Evolutionary conservation across 768 basidiomycete species (phyloP), one percentile per base, ranked within the genome.

Genomic region (Trametes elegans): DNA sequence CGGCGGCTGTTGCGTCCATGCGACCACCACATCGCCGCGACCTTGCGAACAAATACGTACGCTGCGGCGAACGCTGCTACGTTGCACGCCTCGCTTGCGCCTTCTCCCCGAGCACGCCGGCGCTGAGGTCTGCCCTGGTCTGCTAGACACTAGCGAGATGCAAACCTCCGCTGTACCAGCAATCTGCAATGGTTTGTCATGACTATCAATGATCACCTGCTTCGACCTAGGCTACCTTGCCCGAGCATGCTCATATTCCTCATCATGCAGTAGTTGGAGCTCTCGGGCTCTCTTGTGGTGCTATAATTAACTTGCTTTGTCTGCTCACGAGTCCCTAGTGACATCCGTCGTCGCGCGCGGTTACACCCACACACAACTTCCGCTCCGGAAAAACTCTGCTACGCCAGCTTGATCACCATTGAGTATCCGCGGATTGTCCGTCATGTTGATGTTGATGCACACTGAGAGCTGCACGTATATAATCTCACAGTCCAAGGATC

Each of bases 341-440:
- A 39, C 13, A 14, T 10, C 34, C 14, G 16, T 24, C 14, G 50
- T 24, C 45, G 42, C 32, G 13, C 14, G 21, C 41, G 51, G n/a
- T n/a, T n/a, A n/a, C n/a, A n/a, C n/a, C n/a, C n/a, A n/a, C n/a
- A 46, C 18, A 28, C 16, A 32, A 35, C 18, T 40, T 29, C 7
- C 6, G 3, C n/a, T 32, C 31, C 57, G 52, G 52, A 54, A 34
- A 54, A 59, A 59, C 52, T 49, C 36, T 16, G n/a, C 48, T 11
- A 53, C 47, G 46, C 41, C 29, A 44, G 16, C 50, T 24, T 38
- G 47, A 28, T 21, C 34, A 21, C 16, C 53, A 36, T 21, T 16
- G 14, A 16, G 21, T 16, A 34, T 21, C 61, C 61, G 61, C 34
- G 42, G 26, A 53, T 49, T 50, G 39, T 57, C 61, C 61, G 61